These are phyloP conservation scores for Halophytophthora polymorphica DNA, from an alignment of 352 stramenopile species.

Conservation along the genomic window DNA sequence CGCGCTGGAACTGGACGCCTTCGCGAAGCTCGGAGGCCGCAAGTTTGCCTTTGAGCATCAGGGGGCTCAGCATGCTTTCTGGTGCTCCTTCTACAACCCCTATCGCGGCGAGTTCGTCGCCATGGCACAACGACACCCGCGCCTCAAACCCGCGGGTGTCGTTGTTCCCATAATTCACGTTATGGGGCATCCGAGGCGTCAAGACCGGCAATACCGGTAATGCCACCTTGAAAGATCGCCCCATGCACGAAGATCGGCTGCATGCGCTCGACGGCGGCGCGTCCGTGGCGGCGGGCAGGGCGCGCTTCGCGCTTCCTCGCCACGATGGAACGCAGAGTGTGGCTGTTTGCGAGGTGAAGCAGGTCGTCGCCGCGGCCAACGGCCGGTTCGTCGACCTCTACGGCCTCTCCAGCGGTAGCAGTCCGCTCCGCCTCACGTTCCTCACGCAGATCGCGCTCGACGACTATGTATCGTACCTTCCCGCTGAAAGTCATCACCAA, in stretches of 20 bases:
- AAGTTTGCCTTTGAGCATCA: no score
- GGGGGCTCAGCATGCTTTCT: no score
- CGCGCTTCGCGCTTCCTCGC: neutral
- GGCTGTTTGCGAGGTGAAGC: slow-evolving; percentile 31
- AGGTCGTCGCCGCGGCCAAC: slow-evolving; percentile 42
- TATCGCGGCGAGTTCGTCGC: no score
- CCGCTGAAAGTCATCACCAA: neutral
- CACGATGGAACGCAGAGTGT: slow-evolving; percentile 20
- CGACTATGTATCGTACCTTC: slow-evolving; percentile 18
- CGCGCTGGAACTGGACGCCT: no score
- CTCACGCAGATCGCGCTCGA: slow-evolving; percentile 37
- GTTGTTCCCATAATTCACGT: no score
- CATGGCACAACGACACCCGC: no score
- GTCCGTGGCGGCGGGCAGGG: slow-evolving; percentile 10
- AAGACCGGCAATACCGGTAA: no score
- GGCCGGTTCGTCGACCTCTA: slow-evolving; percentile 55
- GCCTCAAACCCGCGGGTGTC: no score
- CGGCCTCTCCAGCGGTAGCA: slow-evolving; percentile 7
- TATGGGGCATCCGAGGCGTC: no score
- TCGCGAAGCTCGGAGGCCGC: no score
- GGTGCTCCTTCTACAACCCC: no score
- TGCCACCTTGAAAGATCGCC: no score
- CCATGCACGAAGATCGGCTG: slow-evolving; percentile 16
- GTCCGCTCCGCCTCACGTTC: slow-evolving; percentile 26
- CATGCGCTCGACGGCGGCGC: slow-evolving; percentile 18